Evolutionary conservation across 1,139 yeast species (phyloP).

Genomic region (Debaryomyces fabryi): DNA sequence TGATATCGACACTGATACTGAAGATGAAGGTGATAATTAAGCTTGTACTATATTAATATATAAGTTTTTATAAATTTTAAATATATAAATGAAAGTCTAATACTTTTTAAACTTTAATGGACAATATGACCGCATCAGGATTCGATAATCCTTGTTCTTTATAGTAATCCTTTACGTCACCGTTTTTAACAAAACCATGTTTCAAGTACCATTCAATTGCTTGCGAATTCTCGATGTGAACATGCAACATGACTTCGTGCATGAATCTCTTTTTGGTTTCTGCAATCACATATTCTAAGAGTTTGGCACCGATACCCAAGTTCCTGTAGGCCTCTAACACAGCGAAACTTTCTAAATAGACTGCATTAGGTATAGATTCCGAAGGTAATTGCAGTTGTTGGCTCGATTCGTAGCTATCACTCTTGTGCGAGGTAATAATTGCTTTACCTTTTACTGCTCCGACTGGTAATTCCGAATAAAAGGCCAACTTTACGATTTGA

Average conservation of each 20-base stretch:
- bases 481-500: slow-evolving; percentile 49
- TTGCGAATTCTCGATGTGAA: slow-evolving; percentile 47
- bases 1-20: slow-evolving; percentile 56
- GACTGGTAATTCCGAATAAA: slow-evolving; percentile 67
- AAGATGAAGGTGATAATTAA: slow-evolving; percentile 47
- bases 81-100: slow-evolving; percentile 2
- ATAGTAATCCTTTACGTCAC: slow-evolving; percentile 52
- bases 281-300: slow-evolving; percentile 57
- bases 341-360: slow-evolving; percentile 67
- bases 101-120: slow-evolving; percentile 26
- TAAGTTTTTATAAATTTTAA: slow-evolving; percentile 5
- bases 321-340: slow-evolving; percentile 64
- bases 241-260: slow-evolving; percentile 63
- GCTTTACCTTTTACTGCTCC: slow-evolving; percentile 65
- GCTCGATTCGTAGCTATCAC: slow-evolving; percentile 26
- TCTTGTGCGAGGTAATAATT: slow-evolving; percentile 32
- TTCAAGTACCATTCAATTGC: slow-evolving; percentile 59
- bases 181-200: slow-evolving; percentile 52
- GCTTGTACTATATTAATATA: slow-evolving; percentile 11
- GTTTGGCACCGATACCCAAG: slow-evolving; percentile 62
- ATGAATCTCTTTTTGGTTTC: slow-evolving; percentile 55
- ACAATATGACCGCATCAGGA: slow-evolving; percentile 49
- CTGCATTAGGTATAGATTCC: slow-evolving; percentile 50
- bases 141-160: slow-evolving; percentile 46
- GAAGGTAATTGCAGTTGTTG: slow-evolving; percentile 27